Base-by-base conservation (phyloP, 768 basidiomycete species). In the Pleurotus cornucopiae region DNA sequence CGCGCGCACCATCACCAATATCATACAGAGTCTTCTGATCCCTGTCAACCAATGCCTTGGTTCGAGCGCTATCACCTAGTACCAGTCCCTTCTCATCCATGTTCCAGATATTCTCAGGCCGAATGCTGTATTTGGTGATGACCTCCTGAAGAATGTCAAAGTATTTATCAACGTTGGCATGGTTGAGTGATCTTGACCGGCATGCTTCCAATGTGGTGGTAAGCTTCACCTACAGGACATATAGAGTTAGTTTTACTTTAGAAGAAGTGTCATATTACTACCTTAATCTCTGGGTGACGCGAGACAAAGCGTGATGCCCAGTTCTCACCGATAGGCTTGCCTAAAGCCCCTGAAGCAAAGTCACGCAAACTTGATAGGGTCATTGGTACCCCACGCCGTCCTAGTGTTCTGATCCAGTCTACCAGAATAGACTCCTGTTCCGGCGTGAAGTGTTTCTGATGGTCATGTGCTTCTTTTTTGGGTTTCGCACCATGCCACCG, bases 51-150 rank as follows among this genome's bases (percentile, higher is more conserved):
- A 71, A 63, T 20, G 58, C 44, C 30, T 39, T 26, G 16, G 44
- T 48, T 37, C 58, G 63, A 37, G 43, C 44, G 2, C 64, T 66
- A 43, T 14, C 51, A 25, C 52, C 21, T 16, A 49, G 25, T 20
- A 39, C 37, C 44, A 62, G 56, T 0, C 70, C 72, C 54, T 72
- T 73, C 59, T 73, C 68, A 58, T 72, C 70, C 69, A 71, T 68
- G 54, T 73, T 73, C n/a, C 62, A 73, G 13, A 66, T 46, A 49
- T 74, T 67, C 46, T 67, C 61, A 14, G 58, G 53, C 4, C 68
- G 70, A 14, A 75, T 71, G 3, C 58, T 51, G 49, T 66, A 45
- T 21, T 65, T 47, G 18, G 61, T 25, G 14, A 68, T 41, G 25
- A 66, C 20, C 6, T 63, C 18, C 14, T 49, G 40, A 1, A 67